These are phyloP conservation scores for Bretziella fagacearum DNA, from an alignment of 2,329 filamentous ascomycete species.

Conservation along the genomic window DNA sequence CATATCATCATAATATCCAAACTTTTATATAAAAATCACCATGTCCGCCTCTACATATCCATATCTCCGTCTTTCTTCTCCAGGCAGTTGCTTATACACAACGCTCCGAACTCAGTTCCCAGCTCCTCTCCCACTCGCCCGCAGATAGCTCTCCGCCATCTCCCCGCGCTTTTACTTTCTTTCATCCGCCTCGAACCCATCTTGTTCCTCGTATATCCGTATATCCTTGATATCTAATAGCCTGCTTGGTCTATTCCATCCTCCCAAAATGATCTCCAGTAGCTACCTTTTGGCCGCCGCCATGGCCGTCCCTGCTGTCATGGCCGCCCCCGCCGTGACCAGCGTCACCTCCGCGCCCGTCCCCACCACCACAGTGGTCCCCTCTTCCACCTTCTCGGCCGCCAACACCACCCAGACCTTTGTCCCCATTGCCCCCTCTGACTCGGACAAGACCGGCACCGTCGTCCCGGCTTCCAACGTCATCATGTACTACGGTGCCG, in stretches of 20 bases:
- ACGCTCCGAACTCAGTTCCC: background rate
- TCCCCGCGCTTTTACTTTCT: background rate
- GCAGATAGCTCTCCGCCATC: background rate
- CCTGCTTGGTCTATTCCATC: background rate
- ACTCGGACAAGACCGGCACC: conserved; percentile 15
- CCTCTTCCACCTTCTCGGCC: background rate
- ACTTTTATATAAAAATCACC: background rate
- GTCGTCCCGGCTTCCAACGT: conserved; percentile 3
- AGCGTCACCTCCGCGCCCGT: background rate
- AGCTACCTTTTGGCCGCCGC: background rate
- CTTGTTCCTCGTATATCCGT: background rate
- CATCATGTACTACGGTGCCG: conserved; percentile 15
- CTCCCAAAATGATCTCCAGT: background rate
- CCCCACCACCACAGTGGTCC: background rate
- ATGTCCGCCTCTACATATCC: background rate
- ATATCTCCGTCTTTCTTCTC: background rate
- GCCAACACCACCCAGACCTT: conserved; percentile 7
- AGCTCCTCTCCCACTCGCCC: background rate
- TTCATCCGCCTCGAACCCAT: background rate
- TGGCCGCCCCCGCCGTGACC: background rate
- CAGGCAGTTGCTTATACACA: background rate
- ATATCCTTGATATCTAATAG: background rate
- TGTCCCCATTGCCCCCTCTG: conserved; percentile 11
- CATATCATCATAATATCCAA: background rate
- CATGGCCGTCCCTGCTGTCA: background rate